These are phyloP conservation scores for Ulmus americana DNA, from an alignment of 331 rosid species.

Conservation along the genomic window DNA sequence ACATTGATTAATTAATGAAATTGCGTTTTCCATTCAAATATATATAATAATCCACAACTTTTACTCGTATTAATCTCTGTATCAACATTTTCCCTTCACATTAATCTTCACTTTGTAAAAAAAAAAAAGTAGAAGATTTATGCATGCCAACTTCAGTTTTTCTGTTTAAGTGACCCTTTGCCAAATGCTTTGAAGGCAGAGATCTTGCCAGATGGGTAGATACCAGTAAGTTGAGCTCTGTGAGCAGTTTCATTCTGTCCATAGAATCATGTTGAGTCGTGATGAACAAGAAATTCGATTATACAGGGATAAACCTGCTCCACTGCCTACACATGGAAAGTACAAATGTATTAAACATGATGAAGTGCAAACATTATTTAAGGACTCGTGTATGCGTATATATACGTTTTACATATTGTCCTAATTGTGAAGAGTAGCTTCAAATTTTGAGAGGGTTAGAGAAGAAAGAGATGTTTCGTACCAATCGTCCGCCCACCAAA, in stretches of 20 bases:
- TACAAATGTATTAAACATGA: slow-evolving; percentile 20
- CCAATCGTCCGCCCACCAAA: slow-evolving; percentile 96
- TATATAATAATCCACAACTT: not conserved
- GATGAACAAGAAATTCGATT: slow-evolving; percentile 54
- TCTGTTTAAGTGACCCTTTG: not conserved
- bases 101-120: not conserved
- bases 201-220: too few species aligned
- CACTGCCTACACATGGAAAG: slow-evolving; percentile 56
- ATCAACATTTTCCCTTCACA: not conserved
- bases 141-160: not conserved
- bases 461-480: slow-evolving; percentile 23
- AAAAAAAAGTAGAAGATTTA: not conserved
- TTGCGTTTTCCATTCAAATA: too few species aligned
- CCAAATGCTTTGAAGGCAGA: slow-evolving; percentile 1
- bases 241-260: not conserved
- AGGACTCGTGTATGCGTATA: not conserved
- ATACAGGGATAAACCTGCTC: slow-evolving; percentile 83
- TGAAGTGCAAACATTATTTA: not conserved
- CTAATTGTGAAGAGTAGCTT: not conserved
- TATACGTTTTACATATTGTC: not conserved
- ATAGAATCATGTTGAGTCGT: slow-evolving; percentile 37
- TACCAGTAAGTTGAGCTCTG: slow-evolving; percentile 4
- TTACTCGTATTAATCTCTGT: not conserved
- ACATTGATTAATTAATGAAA: too few species aligned
- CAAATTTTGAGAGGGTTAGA: not conserved